Evolutionary conservation across 2,329 filamentous ascomycete species (phyloP).

Genomic region (Coniosporium tulheliwenetii): DNA sequence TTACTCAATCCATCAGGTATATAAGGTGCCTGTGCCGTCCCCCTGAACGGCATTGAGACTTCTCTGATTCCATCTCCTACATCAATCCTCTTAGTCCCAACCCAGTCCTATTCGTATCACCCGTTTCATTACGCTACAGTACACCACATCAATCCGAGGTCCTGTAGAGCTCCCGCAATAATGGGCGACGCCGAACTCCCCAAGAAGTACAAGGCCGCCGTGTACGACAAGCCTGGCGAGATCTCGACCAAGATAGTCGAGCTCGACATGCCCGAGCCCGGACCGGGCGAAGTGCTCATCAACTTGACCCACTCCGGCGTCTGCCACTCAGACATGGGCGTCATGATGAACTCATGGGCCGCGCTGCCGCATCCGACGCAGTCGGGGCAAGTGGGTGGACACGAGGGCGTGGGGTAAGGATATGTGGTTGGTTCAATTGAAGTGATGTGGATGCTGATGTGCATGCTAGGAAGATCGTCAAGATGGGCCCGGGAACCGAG

Average conservation of each 20-base stretch:
- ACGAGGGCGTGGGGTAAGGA: slow-evolving; percentile 43
- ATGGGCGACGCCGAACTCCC: slow-evolving; percentile 23
- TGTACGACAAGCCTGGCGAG: slow-evolving; percentile 50
- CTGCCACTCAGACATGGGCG: slow-evolving; percentile 46
- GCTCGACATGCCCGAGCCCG: slow-evolving; percentile 49
- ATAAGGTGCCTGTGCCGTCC: too few species aligned
- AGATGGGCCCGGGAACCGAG: slow-evolving; percentile 46
- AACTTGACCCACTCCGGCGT: slow-evolving; percentile 51
- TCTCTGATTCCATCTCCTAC: too few species aligned
- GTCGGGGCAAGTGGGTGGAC: slow-evolving; percentile 49
- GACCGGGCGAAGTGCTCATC: slow-evolving; percentile 45
- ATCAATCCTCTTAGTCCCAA: too few species aligned
- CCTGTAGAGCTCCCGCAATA: too few species aligned
- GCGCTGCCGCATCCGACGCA: slow-evolving; percentile 43
- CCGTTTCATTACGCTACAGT: too few species aligned
- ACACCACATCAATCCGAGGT: too few species aligned
- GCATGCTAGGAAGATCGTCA: slow-evolving; percentile 33
- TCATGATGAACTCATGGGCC: slow-evolving; percentile 36
- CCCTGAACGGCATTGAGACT: too few species aligned
- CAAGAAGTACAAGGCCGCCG: slow-evolving; percentile 44
- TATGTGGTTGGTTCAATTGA: slow-evolving; percentile 14
- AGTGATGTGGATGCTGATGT: slow-evolving; percentile 30
- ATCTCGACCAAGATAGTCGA: slow-evolving; percentile 50
- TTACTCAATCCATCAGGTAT: too few species aligned
- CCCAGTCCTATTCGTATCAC: too few species aligned